A percentile compares a stretch with the other conserved stretches of the same genome.
These are phyloP conservation scores for Leishmania turanica DNA, from an alignment of 208 protist genomes.

Conservation along the genomic window DNA sequence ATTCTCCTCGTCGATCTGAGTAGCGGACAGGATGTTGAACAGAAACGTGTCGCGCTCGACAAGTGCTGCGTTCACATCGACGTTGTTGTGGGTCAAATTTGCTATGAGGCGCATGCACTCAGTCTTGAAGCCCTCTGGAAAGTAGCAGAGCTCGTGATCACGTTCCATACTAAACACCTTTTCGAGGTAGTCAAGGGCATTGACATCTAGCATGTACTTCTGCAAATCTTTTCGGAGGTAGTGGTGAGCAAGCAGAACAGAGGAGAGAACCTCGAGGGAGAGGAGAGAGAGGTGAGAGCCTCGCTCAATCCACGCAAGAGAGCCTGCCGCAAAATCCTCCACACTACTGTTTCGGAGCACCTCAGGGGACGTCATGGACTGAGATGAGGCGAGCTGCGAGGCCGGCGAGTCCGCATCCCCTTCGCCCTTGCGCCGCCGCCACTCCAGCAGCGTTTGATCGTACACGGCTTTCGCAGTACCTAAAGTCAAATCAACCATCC, in stretches of 20 bases:
- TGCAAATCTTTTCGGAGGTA: constrained; percentile 49
- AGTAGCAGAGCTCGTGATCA: constrained; percentile 77
- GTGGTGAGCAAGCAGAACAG: constrained; percentile 52
- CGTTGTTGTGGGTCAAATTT: constrained; percentile 68
- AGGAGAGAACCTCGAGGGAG: constrained; percentile 65
- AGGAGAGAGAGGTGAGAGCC: constrained; percentile 59
- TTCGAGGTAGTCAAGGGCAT: constrained; percentile 53
- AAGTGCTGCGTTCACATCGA: constrained; percentile 39
- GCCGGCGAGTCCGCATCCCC: constrained; percentile 13
- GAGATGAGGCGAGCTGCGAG: constrained; percentile 12
- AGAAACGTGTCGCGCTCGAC: constrained; percentile 50
- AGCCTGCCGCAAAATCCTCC: constrained; percentile 80
- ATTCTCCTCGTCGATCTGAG: constrained; percentile 89
- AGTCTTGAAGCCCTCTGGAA: constrained; percentile 79
- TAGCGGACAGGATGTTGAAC: constrained; percentile 59
- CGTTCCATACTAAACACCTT: constrained; percentile 64
- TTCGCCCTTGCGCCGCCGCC: constrained; percentile 30
- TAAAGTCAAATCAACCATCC: constrained; percentile 76
- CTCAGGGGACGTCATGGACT: constrained; percentile 33
- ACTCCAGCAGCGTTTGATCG: constrained; percentile 39
- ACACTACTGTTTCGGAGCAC: constrained; percentile 73
- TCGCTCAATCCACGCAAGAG: constrained; percentile 70
- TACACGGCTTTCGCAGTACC: constrained; percentile 44
- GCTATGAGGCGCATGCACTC: constrained; percentile 75
- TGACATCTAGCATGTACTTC: constrained; percentile 58